Evolutionary conservation across 805 yeast species (phyloP), one percentile per base, ranked within the genome.

Genomic region (Kuraishia hungarica): DNA sequence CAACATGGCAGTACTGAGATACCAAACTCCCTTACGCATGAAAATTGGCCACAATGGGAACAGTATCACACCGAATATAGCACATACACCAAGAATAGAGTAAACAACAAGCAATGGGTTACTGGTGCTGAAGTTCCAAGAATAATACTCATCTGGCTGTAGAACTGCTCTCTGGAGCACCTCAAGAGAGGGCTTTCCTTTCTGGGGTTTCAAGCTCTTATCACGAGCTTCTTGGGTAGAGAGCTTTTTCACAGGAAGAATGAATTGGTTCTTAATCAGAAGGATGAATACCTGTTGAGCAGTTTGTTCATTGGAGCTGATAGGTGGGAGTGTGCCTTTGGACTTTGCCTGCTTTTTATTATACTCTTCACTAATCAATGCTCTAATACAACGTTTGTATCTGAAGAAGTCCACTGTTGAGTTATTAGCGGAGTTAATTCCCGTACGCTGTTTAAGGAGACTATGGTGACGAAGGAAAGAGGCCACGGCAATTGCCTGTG

Each of bases 11-110:
- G 93, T 81, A 39, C 97, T 87, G 54, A 90, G 67, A 68, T 91
- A 94, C 88, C 96, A 94, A 35, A 89, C 97, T 49, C 94, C 96
- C 55, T 78, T 78, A 67, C 96, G 85, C 94, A 94, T 84, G 70
- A 86, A 82, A 43, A 75, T 65, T 26, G 99, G 99, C 99, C 99
- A 94, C 64, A 94, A 78, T 59, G 98, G 99, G 84, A 90, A 94
- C 64, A 87, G 73, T 39, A 88, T 82, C 29, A 86, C 67, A 1
- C 81, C 75, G 61, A 87, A 82, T 2, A 87, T 77, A 22, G 81
- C 86, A 6, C 79, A 81, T 21, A 93, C 71, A 26, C 87, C 84
- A 60, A 87, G 76, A 2, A 84, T 78, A 7, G 89, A 86, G 62
- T 83, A 83, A 39, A 81, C 58, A 24, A 81, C 74, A 57, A 87